These are phyloP conservation scores for Quercus alba DNA, from an alignment of 306 rosid species.

Conservation along the genomic window DNA sequence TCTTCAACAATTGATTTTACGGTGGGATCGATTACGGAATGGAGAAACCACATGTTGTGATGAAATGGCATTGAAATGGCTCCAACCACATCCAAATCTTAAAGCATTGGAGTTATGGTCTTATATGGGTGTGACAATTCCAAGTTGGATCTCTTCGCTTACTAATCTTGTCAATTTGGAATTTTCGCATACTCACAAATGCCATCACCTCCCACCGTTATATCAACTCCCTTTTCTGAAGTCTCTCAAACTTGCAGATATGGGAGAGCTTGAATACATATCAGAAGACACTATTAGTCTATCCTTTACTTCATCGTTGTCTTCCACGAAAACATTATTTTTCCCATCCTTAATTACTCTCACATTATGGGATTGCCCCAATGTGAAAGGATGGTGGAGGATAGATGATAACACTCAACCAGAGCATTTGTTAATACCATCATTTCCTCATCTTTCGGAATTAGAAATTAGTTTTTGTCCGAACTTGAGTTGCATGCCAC, in stretches of 20 bases:
- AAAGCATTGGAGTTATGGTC: neutral
- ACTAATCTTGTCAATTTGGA: neutral
- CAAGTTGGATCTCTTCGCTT: neutral
- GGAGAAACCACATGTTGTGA: neutral
- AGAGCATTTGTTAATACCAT: neutral
- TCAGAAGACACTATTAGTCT: neutral
- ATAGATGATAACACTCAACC: neutral
- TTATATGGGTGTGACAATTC: neutral
- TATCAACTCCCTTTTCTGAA: neutral
- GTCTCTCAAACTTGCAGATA: neutral
- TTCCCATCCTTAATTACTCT: slow-evolving; percentile 12
- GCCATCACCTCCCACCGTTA: neutral
- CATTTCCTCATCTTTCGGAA: too few species aligned
- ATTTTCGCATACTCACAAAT: too few species aligned
- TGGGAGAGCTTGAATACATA: slow-evolving; percentile 7
- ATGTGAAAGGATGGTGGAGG: slow-evolving; percentile 21
- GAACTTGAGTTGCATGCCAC: too few species aligned
- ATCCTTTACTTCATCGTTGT: too few species aligned
- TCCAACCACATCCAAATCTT: neutral
- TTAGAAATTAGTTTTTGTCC: too few species aligned
- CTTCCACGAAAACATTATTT: neutral
- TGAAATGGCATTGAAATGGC: neutral
- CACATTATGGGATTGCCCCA: neutral
- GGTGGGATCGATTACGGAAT: too few species aligned
- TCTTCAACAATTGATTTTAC: neutral